Conservation (phyloP, 1,139 yeast species). For the Taphrina pruni region DNA sequence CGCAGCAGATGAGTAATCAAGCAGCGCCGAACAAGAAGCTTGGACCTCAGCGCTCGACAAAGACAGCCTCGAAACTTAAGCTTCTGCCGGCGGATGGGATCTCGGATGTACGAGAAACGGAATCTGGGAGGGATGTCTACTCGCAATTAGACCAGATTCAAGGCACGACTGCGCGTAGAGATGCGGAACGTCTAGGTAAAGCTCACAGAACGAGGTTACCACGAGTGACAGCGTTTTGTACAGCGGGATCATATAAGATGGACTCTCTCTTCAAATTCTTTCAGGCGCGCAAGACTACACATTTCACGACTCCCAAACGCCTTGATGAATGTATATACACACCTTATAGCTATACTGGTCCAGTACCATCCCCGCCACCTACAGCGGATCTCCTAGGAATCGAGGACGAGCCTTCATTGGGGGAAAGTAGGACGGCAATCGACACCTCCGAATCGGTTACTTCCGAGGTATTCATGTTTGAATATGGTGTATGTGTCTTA, state of each 20-base stretch:
- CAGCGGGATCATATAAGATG: constrained; percentile 91
- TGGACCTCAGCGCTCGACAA: constrained; percentile 73
- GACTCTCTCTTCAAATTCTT: constrained; percentile 84
- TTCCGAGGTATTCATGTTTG: constrained; percentile 84
- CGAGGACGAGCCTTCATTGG: constrained; percentile 67
- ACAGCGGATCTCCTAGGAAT: constrained; percentile 59
- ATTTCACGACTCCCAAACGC: constrained; percentile 77
- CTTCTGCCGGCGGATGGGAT: constrained; percentile 55
- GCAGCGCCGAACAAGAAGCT: constrained; percentile 33
- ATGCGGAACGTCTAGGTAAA: constrained; percentile 91
- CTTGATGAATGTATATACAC: constrained; percentile 75
- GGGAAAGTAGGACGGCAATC: constrained; percentile 90
- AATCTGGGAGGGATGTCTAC: constrained; percentile 43
- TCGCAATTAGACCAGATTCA: constrained; percentile 60
- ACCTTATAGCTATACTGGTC: constrained; percentile 46
- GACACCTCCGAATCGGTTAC: constrained; percentile 56
- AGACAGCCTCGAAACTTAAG: constrained; percentile 70
- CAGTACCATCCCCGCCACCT: constrained; percentile 48
- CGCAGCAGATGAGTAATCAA: constrained; percentile 3
- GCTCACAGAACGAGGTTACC: constrained; percentile 74
- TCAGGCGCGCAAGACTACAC: constrained; percentile 69
- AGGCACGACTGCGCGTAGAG: constrained; percentile 89
- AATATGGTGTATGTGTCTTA: constrained; percentile 90
- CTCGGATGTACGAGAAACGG: constrained; percentile 44
- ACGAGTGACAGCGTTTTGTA: constrained; percentile 93